Evolutionary conservation across 108 stramenopile species (phyloP), one percentile per base, ranked within the genome.

Genomic region (Skeletonema costatum): DNA sequence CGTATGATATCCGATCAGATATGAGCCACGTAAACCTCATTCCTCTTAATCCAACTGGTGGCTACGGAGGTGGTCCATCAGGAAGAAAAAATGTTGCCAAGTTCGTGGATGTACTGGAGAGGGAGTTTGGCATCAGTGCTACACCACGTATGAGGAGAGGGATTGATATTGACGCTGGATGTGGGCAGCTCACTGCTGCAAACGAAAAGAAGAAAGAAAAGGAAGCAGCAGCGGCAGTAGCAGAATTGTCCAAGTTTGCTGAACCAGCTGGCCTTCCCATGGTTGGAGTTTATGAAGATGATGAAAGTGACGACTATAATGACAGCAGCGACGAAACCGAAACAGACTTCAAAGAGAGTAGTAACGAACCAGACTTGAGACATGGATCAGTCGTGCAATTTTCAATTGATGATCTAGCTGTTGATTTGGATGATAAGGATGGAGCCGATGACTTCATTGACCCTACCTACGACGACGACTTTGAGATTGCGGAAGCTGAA

Each of bases 151-250:
- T 97, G 65, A 88, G 98, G 64, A 81, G 98, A n/a, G 98, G 98
- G 14, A 97, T 99, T 72, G 98, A 99, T 85, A 98, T 99, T 69
- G 89, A 98, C 75, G 98, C 98, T 38, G 98, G 98, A 30, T 99
- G 98, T 87, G 98, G 98, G 8, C 98, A 99, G 75, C 89, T 99
- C 53, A 98, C 79, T 12, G 69, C 88, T 19, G 85, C 92, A 29
- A 84, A 95, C 51, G 82, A 81, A 30, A 88, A 87, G 53, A 87
- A 80, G 73, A 78, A 73, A 31, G 67, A 87, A 62, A 78, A 83
- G 30, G 70, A 83, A 53, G 72, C 39, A 19, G 25, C 32, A 6
- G 46, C 35, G 19, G 68, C 32, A 33, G 62, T 19, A 30, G 71
- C 32, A 46, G 70, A 70, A n/a, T 25, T 38, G 17, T 21, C 21